Evolutionary conservation across 78 protist species (phyloP).

Genomic region (Pelomyxa schiedti): DNA sequence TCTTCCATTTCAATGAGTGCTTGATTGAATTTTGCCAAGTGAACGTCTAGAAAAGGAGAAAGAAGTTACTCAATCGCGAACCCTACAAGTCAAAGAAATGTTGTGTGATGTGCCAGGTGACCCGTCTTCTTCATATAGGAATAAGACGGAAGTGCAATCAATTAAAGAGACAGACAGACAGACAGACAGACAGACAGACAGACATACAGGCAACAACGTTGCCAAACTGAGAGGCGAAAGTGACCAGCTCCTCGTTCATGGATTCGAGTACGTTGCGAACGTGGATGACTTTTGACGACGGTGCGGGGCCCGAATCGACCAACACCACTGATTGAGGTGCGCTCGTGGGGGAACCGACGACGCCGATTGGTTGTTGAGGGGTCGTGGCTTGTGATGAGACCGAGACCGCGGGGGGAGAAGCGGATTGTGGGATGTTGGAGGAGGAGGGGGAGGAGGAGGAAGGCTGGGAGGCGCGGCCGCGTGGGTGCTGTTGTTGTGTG

Average conservation of each 20-base stretch:
- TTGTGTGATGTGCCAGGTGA: too few relatives aligned
- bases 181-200: neutral
- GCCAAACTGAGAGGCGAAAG: neutral
- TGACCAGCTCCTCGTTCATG: neutral
- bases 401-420: too few relatives aligned
- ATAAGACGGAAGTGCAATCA: neutral
- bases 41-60: neutral
- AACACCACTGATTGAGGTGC: too few relatives aligned
- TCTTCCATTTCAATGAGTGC: slow-evolving; percentile 49
- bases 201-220: neutral
- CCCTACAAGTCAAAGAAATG: too few relatives aligned
- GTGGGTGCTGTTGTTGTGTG: too few relatives aligned
- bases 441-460: too few relatives aligned
- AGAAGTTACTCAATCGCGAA: neutral
- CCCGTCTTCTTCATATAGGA: neutral
- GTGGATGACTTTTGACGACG: neutral
- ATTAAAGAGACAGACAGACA: neutral
- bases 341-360: too few relatives aligned
- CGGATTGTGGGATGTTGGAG: too few relatives aligned
- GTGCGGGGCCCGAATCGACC: too few relatives aligned
- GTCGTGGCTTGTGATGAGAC: too few relatives aligned
- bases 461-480: too few relatives aligned
- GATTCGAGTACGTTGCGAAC: neutral
- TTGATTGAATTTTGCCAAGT: slow-evolving; percentile 6
- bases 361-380: too few relatives aligned